phyloP scores from a whole-genome alignment of 116 monocot species.

The Iris pallida region DNA sequence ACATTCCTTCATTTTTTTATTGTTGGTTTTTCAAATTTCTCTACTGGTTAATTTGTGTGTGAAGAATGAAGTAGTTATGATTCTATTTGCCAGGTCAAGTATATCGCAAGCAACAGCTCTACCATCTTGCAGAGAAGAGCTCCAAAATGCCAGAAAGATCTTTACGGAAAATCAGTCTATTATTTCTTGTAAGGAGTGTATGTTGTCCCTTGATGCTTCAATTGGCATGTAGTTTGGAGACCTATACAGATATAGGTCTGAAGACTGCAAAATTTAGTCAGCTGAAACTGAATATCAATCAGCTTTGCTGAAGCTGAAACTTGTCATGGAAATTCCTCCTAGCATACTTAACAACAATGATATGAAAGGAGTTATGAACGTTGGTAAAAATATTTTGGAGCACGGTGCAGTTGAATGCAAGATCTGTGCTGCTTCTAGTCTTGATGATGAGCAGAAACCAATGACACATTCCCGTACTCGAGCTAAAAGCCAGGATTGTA shows the following conservation, averaged over 20 bases:
- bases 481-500: too few species aligned
- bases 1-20: not conserved
- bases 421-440: too few species aligned
- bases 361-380: too few species aligned
- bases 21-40: not conserved
- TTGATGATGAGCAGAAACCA: too few species aligned
- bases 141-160: constrained; percentile 41
- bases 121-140: constrained; percentile 63
- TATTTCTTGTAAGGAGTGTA: constrained; percentile 69
- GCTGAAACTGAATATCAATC: constrained; percentile 41
- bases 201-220: constrained; percentile 35
- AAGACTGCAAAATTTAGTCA: constrained; percentile 16
- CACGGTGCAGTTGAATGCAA: too few species aligned
- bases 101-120: constrained; percentile 60
- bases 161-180: constrained; percentile 27
- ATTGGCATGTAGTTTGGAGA: constrained; percentile 68
- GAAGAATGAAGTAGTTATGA: not conserved
- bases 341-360: too few species aligned
- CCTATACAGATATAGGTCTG: constrained; percentile 35
- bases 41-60: not conserved
- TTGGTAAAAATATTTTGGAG: too few species aligned
- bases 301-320: constrained; percentile 52
- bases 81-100: constrained; percentile 51
- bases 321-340: too few species aligned
- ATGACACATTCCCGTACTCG: too few species aligned